Conservation (phyloP, 768 basidiomycete genomes). For the Rhodotorula toruloides region DNA sequence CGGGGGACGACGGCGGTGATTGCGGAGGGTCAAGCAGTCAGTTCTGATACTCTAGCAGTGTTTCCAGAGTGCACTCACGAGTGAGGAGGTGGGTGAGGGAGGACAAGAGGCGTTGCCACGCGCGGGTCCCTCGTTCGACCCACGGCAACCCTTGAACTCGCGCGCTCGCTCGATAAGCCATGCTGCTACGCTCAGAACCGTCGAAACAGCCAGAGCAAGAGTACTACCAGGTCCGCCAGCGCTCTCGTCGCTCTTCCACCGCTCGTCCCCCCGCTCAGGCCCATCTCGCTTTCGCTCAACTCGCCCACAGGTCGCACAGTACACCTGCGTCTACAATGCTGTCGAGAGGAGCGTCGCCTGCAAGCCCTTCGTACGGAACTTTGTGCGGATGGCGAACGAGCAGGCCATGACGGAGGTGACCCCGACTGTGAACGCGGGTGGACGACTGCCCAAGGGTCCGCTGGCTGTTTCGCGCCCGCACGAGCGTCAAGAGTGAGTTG, state of each 20-base stretch:
- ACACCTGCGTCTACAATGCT: constrained; percentile 55
- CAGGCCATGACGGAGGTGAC: constrained; percentile 26
- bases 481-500: neutral
- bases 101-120: neutral
- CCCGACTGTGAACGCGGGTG: constrained; percentile 14
- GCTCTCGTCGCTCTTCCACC: constrained; percentile 1
- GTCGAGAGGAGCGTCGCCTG: constrained; percentile 52
- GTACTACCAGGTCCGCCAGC: constrained; percentile 20
- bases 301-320: constrained; percentile 68
- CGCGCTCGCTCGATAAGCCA: neutral
- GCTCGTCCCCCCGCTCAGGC: neutral
- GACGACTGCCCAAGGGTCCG: neutral
- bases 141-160: no score
- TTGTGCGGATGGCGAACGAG: constrained; percentile 47
- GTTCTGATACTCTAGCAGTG: neutral
- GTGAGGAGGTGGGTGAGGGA: neutral
- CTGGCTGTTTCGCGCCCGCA: neutral
- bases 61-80: neutral
- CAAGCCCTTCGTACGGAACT: constrained; percentile 68
- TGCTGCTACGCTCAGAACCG: neutral
- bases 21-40: neutral
- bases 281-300: constrained; percentile 41
- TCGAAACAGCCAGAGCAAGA: neutral
- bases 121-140: neutral
- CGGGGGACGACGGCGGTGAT: no score